A percentile compares a stretch with the other conserved stretches of the same genome.
phyloP scores from a whole-genome alignment of 257 asterid species.

The Ehretia macrophylla region DNA sequence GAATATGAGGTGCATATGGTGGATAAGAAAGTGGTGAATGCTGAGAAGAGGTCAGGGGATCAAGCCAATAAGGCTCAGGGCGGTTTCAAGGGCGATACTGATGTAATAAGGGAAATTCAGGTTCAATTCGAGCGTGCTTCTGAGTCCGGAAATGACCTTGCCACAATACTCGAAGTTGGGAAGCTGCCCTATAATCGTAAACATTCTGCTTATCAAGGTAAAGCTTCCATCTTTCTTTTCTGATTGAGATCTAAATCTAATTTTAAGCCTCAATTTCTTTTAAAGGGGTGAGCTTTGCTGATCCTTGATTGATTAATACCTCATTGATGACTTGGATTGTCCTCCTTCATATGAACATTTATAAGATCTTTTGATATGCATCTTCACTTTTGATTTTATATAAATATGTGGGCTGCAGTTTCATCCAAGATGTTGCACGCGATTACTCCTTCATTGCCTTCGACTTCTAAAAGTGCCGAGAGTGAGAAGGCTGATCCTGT shows the following conservation, averaged over 20 bases:
- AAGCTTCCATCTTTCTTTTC: conserved; percentile 21
- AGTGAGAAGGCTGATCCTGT: conserved; percentile 45
- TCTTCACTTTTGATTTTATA: too few species aligned
- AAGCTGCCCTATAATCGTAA: conserved; percentile 73
- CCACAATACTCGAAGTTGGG: conserved; percentile 83
- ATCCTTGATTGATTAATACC: background rate
- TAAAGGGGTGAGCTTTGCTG: background rate
- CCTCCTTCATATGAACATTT: too few species aligned
- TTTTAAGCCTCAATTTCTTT: background rate
- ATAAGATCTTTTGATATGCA: background rate
- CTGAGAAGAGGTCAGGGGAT: conserved; percentile 46
- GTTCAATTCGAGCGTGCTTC: conserved; percentile 74
- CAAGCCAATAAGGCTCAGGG: conserved; percentile 32
- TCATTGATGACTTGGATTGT: background rate
- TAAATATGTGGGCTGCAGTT: conserved; percentile 30
- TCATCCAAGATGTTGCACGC: conserved; percentile 77
- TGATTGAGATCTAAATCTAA: background rate
- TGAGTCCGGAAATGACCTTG: conserved; percentile 69
- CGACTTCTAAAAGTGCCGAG: conserved; percentile 46
- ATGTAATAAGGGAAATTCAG: conserved; percentile 76
- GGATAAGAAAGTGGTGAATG: conserved; percentile 81
- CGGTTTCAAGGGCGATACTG: conserved; percentile 65
- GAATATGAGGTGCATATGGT: conserved; percentile 90
- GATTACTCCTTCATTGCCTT: conserved; percentile 43
- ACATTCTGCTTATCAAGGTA: conserved; percentile 77